phyloP scores from a whole-genome alignment of 2,329 filamentous ascomycete genomes.

The Cytospora chrysosperma region DNA sequence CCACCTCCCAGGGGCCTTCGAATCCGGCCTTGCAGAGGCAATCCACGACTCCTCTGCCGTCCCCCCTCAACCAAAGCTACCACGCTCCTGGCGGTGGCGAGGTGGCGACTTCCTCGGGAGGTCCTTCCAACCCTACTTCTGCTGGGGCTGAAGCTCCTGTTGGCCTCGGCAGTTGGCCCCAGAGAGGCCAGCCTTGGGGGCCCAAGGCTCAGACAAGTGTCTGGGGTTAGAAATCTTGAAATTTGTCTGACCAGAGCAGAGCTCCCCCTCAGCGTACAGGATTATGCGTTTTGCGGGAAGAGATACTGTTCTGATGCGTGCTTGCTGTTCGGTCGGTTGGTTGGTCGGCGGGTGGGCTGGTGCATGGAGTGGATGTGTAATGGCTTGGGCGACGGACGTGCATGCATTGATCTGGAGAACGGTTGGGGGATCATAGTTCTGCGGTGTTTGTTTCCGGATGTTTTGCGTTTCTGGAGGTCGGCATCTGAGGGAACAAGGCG shows the following conservation, averaged over 20 bases:
- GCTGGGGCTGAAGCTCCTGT: slow-evolving; percentile 45
- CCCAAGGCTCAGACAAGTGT: slow-evolving; percentile 70
- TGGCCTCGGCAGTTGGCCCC: slow-evolving; percentile 28
- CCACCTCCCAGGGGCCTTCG: slow-evolving; percentile 43
- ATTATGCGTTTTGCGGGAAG: neutral
- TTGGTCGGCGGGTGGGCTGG: no score
- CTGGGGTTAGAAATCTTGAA: slow-evolving; percentile 67
- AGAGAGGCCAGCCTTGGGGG: slow-evolving; percentile 78
- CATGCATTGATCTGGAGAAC: slow-evolving; percentile 23
- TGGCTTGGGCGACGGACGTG: slow-evolving; percentile 6
- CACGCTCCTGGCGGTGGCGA: slow-evolving; percentile 51
- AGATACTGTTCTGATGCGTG: slow-evolving; percentile 4
- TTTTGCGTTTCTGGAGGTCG: slow-evolving; percentile 22
- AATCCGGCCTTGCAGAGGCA: slow-evolving; percentile 71
- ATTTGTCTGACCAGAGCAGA: neutral
- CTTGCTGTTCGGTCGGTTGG: neutral
- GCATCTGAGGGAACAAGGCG: slow-evolving; percentile 23
- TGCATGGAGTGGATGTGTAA: neutral
- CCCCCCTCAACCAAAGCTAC: slow-evolving; percentile 77
- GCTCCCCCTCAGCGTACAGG: neutral
- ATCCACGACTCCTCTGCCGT: slow-evolving; percentile 86
- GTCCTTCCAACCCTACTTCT: slow-evolving; percentile 54
- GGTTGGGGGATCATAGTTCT: slow-evolving; percentile 20
- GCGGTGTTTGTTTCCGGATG: slow-evolving; percentile 19
- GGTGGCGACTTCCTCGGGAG: slow-evolving; percentile 52